phyloP scores from a whole-genome alignment of 2,329 filamentous ascomycete species.

The Xylariales sp. region DNA sequence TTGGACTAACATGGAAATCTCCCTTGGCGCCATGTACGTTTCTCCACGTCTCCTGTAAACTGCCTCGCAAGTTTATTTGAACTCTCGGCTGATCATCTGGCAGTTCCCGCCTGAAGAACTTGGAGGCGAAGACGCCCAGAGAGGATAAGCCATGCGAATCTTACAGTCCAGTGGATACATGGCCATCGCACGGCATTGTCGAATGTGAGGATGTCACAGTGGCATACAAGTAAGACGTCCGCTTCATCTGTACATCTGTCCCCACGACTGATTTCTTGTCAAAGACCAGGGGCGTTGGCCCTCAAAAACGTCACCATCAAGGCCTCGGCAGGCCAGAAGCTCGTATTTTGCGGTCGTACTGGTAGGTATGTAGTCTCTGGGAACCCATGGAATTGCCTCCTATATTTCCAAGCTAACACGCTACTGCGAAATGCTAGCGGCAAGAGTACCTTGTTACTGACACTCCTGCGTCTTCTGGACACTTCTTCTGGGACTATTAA shows the following conservation, averaged over 20 bases:
- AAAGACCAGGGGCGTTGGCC: not conserved
- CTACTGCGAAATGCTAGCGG: not conserved
- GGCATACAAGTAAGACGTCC: not conserved
- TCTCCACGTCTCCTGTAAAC: too few species aligned
- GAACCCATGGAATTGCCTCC: not conserved
- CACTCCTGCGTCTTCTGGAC: not conserved
- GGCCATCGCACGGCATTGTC: slow-evolving; percentile 28
- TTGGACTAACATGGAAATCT: slow-evolving; percentile 31
- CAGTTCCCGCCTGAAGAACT: slow-evolving; percentile 24
- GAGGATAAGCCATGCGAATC: slow-evolving; percentile 13
- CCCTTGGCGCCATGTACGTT: slow-evolving; percentile 32
- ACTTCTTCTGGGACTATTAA: too few species aligned
- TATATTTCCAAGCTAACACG: not conserved
- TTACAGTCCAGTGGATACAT: slow-evolving; percentile 12
- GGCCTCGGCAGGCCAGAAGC: not conserved
- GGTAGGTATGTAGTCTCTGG: not conserved
- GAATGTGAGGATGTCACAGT: slow-evolving; percentile 13
- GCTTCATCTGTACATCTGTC: too few species aligned
- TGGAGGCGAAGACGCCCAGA: slow-evolving; percentile 19
- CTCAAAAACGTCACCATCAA: not conserved
- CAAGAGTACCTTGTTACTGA: not conserved
- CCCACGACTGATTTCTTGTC: not conserved
- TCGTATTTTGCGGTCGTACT: not conserved
- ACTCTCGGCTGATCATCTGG: too few species aligned
- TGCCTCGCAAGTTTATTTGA: too few species aligned